Conservation (phyloP, 2,329 filamentous ascomycete species). For the Venturia oleaginea region DNA sequence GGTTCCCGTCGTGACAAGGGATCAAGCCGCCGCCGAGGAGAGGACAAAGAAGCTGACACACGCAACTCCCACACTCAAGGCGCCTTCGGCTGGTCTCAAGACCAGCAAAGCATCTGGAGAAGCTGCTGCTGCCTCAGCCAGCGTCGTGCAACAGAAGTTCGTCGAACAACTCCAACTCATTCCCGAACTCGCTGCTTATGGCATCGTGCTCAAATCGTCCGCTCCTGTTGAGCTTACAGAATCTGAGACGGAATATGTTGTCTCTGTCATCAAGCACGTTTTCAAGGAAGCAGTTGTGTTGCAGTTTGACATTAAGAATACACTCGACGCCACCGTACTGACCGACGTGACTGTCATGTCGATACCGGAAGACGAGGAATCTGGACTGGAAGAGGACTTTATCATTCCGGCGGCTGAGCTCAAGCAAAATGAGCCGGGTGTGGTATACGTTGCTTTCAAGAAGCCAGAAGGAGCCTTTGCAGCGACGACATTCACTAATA, state of each 20-base stretch:
- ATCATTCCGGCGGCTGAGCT: conserved; percentile 83
- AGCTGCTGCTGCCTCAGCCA: conserved; percentile 66
- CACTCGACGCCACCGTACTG: conserved; percentile 78
- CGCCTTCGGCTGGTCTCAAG: conserved; percentile 76
- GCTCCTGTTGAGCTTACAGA: conserved; percentile 82
- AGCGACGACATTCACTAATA: conserved; percentile 75
- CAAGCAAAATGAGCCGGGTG: conserved; percentile 75
- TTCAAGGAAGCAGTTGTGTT: conserved; percentile 96
- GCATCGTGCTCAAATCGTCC: conserved; percentile 85
- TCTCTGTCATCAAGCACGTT: conserved; percentile 87
- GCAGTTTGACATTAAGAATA: conserved; percentile 95
- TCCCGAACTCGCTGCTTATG: conserved; percentile 84
- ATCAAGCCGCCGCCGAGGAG: conserved; percentile 93
- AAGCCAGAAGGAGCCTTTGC: conserved; percentile 73
- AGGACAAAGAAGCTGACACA: conserved; percentile 94
- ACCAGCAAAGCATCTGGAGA: conserved; percentile 56
- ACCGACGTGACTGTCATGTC: conserved; percentile 82
- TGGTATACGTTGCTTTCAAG: conserved; percentile 91
- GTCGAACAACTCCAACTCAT: conserved; percentile 79
- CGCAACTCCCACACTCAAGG: conserved; percentile 86
- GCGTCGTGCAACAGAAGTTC: conserved; percentile 78
- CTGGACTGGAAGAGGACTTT: conserved; percentile 68
- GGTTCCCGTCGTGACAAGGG: conserved; percentile 86
- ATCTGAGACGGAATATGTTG: conserved; percentile 94
- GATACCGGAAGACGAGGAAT: conserved; percentile 69